Evolutionary conservation across 2,329 filamentous ascomycete genomes (phyloP), one percentile per base, ranked within the genome.

Genomic region (Fusarium sp.): DNA sequence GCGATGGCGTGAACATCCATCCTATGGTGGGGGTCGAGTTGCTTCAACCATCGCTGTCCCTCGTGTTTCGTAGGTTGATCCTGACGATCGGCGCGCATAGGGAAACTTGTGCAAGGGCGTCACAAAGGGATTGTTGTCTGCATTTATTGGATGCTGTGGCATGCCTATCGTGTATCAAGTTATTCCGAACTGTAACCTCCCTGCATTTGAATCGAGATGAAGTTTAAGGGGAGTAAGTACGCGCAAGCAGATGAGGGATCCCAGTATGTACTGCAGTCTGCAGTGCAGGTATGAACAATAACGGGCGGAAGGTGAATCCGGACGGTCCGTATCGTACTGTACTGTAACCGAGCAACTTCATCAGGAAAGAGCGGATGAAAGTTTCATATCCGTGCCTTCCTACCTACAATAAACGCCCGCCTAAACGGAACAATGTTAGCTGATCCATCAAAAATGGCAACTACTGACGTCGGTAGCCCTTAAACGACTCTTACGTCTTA

Each of bases 161-260:
- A 60, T 60, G 50, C 14, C 27, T 43, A 34, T 47, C 30, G 18
- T 40, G 30, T 51, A n/a, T 52, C 52, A 56, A 38, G 45, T 63
- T 47, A 14, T 18, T 57, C 42, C 42, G 12, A 45, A 29, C 12
- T 53, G 46, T n/a, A 25, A 43, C 46, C 66, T 43, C 49, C 45
- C 24, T 56, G 40, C 62, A 34, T 43, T 42, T 51, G 30, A 30
- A 59, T 56, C 43, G 43, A 56, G 64, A 69, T 62, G 57, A 57
- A 40, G 38, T 38, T 34, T 45, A 22, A 64, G 45, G 47, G 24
- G 27, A 44, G n/a, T 18, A 47, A 44, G 55, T 42, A 65, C 40
- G 16, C 34, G 32, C 43, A 46, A 63, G 43, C 30, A 49, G 22
- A 25, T 22, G 38, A 66, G 29, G 27, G 15, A 20, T 45, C 34